These are phyloP conservation scores for Lipomyces sp. DNA, from an alignment of 805 yeast genomes.

Conservation along the genomic window DNA sequence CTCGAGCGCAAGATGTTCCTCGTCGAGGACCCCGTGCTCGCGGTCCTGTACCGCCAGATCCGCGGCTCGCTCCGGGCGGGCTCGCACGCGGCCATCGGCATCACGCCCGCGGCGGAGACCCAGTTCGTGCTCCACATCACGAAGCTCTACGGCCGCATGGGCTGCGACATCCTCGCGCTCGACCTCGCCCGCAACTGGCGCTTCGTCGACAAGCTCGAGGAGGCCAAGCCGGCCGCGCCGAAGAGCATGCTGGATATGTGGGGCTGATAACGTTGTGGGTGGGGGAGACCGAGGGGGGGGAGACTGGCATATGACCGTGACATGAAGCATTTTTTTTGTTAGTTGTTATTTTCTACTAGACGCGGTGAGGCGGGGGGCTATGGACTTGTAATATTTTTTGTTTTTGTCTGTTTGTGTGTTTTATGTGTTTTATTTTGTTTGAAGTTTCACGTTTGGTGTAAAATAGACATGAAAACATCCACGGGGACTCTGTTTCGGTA, in stretches of 20 bases:
- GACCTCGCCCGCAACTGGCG: slow-evolving; percentile 65
- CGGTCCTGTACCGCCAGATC: slow-evolving; percentile 60
- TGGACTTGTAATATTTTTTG: no score
- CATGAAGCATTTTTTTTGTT: no score
- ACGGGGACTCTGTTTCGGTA: no score
- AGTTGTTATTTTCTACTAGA: no score
- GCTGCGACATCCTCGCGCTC: slow-evolving; percentile 77
- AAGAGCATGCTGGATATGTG: slow-evolving; percentile 20
- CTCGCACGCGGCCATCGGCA: slow-evolving; percentile 48
- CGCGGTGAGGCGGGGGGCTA: no score
- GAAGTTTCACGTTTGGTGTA: no score
- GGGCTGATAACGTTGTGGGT: background rate
- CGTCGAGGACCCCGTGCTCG: slow-evolving; percentile 78
- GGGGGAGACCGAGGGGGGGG: background rate
- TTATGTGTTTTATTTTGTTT: no score
- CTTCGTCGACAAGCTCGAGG: slow-evolving; percentile 39
- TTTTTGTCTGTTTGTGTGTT: no score
- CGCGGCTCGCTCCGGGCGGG: slow-evolving; percentile 52
- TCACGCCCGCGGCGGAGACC: slow-evolving; percentile 50
- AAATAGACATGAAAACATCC: no score
- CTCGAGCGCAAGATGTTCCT: slow-evolving; percentile 39
- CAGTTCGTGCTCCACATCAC: slow-evolving; percentile 60
- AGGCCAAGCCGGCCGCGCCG: slow-evolving; percentile 4
- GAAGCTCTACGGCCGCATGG: slow-evolving; percentile 76
- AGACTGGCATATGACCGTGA: no score